Base-by-base conservation (phyloP, 106 monocot species). In the Allium cepa region DNA sequence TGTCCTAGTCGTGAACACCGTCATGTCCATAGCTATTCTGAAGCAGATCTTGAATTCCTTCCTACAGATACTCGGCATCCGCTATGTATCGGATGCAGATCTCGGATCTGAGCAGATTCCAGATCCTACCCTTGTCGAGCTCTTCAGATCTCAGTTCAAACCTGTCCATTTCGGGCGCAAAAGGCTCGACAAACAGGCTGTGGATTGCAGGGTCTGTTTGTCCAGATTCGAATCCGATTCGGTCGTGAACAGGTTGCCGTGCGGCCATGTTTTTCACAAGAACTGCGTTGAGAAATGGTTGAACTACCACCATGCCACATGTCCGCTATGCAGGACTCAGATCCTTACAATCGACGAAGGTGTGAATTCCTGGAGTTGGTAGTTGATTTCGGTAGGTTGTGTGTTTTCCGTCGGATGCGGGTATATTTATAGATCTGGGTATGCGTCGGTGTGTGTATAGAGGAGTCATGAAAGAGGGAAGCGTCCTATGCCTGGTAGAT, bases 231-330 rank as follows among this genome's bases (percentile, higher is more conserved):
- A 86, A 63, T 70, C 79, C 67, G 85, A 86, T 14, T 88, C 93
- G 57, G 76, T 81, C 70, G 93, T 88, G 75, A 79, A 89, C 77
- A 76, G 86, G 67, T 83, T 93, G 64, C 73, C 77, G 53, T 93
- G 93, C 75, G 93, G 93, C 2, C 93, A 93, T 64, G 36, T 86
- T 52, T 93, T 93, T 75, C 93, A 93, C 79, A 75, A 63, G 64
- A 72, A 45, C 46, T 93, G 93, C 73, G 78, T 93, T 4, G 93
- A 93, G 75, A 71, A 49, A 17, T 93, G 88, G 93, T 72, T 93
- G 11, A 86, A 86, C 59, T 93, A 93, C 83, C 75, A 84, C 17
- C 88, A 86, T 65, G 74, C 65, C 57, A 93, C 86, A 7, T 93
- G 93, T 58, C 93, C 93, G 0, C 83, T 93, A 17, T 93, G 93